phyloP scores from a whole-genome alignment of 176 grass and related monocot genomes.

The Cenchrus fungigraminus region DNA sequence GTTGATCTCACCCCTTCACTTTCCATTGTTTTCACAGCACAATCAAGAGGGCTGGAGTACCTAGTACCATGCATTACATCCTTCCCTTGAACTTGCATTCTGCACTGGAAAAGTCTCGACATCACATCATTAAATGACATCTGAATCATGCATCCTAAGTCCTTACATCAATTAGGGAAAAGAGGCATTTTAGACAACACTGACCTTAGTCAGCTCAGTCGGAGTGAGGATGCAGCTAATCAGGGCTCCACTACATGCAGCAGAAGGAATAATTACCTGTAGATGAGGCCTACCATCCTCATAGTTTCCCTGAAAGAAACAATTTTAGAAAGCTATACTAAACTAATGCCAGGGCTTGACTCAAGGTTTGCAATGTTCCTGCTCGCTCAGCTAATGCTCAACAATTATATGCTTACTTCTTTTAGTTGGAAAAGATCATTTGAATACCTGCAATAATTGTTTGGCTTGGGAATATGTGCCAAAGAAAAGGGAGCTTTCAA shows the following conservation, averaged over 20 bases:
- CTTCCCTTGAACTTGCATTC: constrained; percentile 99
- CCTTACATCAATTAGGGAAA: constrained; percentile 34
- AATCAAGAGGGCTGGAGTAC: constrained; percentile 85
- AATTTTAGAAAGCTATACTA: constrained; percentile 21
- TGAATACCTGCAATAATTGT: constrained; percentile 79
- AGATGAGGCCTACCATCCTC: constrained; percentile 69
- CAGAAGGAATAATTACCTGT: constrained; percentile 84
- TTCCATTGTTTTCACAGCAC: constrained; percentile 78
- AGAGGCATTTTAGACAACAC: constrained; percentile 11
- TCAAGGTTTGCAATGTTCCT: constrained; percentile 15
- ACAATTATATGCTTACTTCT: constrained; percentile 10
- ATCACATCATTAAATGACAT: constrained; percentile 59
- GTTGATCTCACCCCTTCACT: constrained; percentile 76
- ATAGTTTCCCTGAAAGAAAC: constrained; percentile 67
- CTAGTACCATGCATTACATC: constrained; percentile 50
- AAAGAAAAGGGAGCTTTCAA: constrained; percentile 95
- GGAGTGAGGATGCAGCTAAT: constrained; percentile 92
- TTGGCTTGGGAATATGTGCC: constrained; percentile 87
- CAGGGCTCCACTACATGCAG: constrained; percentile 75
- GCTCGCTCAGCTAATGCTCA: neutral
- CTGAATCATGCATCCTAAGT: constrained; percentile 37
- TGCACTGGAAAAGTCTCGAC: constrained; percentile 85
- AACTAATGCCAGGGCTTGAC: neutral
- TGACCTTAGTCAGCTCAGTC: constrained; percentile 89
- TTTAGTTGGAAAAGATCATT: constrained; percentile 34